Percentiles rank a stretch among this genome's conserved stretches.
Conservation (phyloP, 345 rosid species). For the Arabis alpina region DNA sequence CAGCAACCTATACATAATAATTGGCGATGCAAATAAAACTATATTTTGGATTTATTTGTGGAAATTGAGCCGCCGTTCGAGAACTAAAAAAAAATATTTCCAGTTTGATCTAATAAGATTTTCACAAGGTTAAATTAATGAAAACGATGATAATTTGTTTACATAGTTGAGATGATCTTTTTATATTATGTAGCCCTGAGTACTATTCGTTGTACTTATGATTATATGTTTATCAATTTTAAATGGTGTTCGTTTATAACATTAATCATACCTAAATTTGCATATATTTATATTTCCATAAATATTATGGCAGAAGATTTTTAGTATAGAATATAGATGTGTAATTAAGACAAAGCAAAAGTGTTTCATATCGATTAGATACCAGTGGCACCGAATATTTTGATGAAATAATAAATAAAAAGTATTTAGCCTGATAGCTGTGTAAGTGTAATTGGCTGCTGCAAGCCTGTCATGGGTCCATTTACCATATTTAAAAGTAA, state of each 20-base stretch:
- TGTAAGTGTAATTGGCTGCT: constrained; percentile 5
- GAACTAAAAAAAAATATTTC: too few species aligned
- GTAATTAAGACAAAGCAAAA: constrained; percentile 31
- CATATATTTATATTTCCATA: background rate
- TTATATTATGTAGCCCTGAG: too few species aligned
- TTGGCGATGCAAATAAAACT: too few species aligned
- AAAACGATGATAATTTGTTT: too few species aligned
- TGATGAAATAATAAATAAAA: constrained; percentile 29
- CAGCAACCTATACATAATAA: background rate
- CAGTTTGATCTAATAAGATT: too few species aligned
- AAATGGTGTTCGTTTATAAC: background rate
- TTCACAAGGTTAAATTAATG: too few species aligned
- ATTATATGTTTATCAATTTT: background rate
- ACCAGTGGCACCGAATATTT: constrained; percentile 26
- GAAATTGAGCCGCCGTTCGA: too few species aligned
- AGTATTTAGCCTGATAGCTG: constrained; percentile 21
- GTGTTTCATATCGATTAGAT: constrained; percentile 8
- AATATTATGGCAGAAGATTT: background rate
- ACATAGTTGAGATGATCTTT: too few species aligned
- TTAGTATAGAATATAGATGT: background rate
- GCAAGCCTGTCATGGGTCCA: constrained; percentile 44
- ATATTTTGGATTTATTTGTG: too few species aligned
- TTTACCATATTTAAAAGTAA: background rate
- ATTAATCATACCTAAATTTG: background rate
- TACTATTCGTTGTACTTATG: too few species aligned